phyloP scores from a whole-genome alignment of 2,329 filamentous ascomycete genomes.

The Alternaria sp. region DNA sequence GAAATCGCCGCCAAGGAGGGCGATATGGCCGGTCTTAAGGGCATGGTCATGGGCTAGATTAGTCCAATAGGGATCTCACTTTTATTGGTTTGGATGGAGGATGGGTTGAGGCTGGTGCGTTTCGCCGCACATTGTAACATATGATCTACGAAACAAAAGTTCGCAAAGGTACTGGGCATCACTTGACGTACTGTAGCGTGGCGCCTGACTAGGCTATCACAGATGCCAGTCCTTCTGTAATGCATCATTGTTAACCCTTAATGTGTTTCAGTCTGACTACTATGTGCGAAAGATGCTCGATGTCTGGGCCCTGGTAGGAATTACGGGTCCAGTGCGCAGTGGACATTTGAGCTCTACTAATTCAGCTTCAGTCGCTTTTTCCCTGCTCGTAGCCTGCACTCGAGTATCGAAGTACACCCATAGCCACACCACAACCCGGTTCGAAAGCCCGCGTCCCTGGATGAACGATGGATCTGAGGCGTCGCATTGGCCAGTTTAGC shows the following conservation, averaged over 20 bases:
- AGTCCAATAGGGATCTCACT: conserved; percentile 4
- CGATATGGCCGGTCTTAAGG: conserved; percentile 81
- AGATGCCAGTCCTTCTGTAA: conserved; percentile 10
- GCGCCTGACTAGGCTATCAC: conserved; percentile 10
- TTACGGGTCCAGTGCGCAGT: no score
- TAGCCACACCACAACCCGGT: no score
- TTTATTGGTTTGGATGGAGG: conserved; percentile 10
- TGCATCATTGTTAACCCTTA: conserved; percentile 18
- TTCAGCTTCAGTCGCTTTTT: background rate
- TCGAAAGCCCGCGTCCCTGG: background rate
- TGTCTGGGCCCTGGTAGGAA: background rate
- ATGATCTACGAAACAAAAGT: conserved; percentile 21
- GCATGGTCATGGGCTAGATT: conserved; percentile 66
- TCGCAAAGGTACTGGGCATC: conserved; percentile 14
- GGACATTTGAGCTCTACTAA: no score
- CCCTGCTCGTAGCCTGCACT: background rate
- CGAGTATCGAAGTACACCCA: no score
- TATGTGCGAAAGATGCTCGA: background rate
- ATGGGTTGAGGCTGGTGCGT: conserved; percentile 11
- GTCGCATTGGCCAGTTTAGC: conserved; percentile 8
- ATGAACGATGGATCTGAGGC: background rate
- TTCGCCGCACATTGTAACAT: conserved; percentile 22
- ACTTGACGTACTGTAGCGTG: conserved; percentile 10
- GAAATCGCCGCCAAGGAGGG: conserved; percentile 99
- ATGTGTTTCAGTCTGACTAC: background rate